Conservation (phyloP, 306 rosid species). For the Macrotyloma uniflorum region DNA sequence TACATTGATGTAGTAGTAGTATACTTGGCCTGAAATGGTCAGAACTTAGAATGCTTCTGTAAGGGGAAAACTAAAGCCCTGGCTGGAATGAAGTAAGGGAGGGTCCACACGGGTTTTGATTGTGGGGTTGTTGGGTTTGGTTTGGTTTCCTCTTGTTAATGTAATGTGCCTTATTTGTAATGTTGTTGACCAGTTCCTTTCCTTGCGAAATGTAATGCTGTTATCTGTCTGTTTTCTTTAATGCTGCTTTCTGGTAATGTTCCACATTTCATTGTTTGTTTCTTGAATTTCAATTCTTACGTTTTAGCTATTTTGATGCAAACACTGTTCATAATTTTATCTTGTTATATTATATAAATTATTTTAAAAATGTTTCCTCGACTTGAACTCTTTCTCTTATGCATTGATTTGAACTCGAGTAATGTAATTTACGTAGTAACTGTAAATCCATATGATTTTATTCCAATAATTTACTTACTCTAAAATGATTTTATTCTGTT, state of each 20-base stretch:
- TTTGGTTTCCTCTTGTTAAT: conserved; percentile 53
- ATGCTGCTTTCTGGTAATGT: not conserved
- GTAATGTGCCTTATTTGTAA: conserved; percentile 53
- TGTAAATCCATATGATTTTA: too few relatives aligned
- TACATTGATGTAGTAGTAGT: conserved; percentile 52
- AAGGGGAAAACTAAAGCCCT: conserved; percentile 62
- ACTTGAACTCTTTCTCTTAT: not conserved
- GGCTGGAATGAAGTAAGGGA: conserved; percentile 54
- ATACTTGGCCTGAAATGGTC: conserved; percentile 54
- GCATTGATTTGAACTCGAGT: too few relatives aligned
- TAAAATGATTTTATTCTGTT: too few relatives aligned
- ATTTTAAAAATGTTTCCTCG: not conserved
- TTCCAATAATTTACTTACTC: too few relatives aligned
- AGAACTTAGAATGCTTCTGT: conserved; percentile 43
- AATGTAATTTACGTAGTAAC: too few relatives aligned
- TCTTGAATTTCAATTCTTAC: not conserved
- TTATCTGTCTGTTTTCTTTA: conserved; percentile 47
- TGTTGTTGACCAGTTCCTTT: conserved; percentile 31
- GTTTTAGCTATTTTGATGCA: not conserved
- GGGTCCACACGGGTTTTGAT: conserved; percentile 55
- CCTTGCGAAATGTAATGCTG: conserved; percentile 58
- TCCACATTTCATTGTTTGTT: not conserved
- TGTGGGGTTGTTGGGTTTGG: not conserved
- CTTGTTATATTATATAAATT: not conserved
- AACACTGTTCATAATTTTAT: not conserved